These are phyloP conservation scores for Salinomyces thailandicus DNA, from an alignment of 2,329 filamentous ascomycete genomes.

Conservation along the genomic window DNA sequence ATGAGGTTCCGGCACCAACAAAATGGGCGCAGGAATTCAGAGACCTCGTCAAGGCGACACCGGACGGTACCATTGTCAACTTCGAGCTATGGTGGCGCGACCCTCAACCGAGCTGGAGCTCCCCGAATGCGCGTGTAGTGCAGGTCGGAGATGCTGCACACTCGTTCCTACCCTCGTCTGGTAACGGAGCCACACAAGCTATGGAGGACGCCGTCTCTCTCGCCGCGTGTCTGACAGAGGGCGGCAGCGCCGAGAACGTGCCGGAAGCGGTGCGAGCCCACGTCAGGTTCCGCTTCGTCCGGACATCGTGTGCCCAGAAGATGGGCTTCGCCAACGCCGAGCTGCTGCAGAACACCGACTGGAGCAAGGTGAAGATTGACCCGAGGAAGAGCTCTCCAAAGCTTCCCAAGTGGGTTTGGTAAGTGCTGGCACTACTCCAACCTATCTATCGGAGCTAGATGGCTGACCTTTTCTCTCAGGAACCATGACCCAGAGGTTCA, in stretches of 20 bases:
- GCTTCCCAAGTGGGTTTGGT: constrained; percentile 37
- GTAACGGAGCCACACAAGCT: constrained; percentile 45
- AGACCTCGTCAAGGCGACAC: constrained; percentile 35
- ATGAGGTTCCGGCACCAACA: constrained; percentile 23
- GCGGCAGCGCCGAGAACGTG: constrained; percentile 30
- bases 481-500: constrained; percentile 36
- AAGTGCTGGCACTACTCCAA: too few relatives aligned
- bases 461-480: too few relatives aligned
- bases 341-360: constrained; percentile 38
- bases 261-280: constrained; percentile 16
- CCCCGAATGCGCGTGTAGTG: constrained; percentile 38
- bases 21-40: constrained; percentile 36
- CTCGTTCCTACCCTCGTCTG: constrained; percentile 43
- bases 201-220: constrained; percentile 43
- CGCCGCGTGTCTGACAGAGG: constrained; percentile 34
- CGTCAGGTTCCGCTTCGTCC: constrained; percentile 29
- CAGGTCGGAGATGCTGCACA: constrained; percentile 46
- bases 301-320: constrained; percentile 40
- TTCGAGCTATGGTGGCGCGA: constrained; percentile 48
- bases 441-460: too few relatives aligned
- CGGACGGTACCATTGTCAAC: constrained; percentile 29
- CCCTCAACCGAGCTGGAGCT: constrained; percentile 43
- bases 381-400: constrained; percentile 35
- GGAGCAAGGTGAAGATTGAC: constrained; percentile 38
- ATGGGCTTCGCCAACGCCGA: constrained; percentile 39